Percentiles rank a stretch among this genome's conserved stretches.
Evolutionary conservation across 208 protist species (phyloP).

Genomic region (Trypanosoma caninum): DNA sequence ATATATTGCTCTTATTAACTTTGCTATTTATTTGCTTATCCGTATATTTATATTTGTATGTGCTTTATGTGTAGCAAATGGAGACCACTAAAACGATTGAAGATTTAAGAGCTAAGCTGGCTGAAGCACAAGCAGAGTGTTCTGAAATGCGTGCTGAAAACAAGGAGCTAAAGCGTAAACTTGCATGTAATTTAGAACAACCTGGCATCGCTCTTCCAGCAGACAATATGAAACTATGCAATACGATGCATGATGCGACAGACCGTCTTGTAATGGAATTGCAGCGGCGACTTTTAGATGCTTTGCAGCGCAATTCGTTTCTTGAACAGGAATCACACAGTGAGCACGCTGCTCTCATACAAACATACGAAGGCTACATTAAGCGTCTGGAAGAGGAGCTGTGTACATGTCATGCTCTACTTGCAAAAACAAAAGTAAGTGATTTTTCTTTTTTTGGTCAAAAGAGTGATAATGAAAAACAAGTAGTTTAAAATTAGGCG

Average conservation of each 20-base stretch:
- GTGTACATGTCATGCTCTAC: not conserved
- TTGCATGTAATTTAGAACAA: not conserved
- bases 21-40: not conserved
- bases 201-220: not conserved
- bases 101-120: not conserved
- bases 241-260: not conserved
- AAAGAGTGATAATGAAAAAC: not conserved
- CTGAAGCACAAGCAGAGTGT: constrained; percentile 4
- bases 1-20: too few relatives aligned
- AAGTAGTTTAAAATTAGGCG: not conserved
- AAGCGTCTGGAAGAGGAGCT: constrained; percentile 16
- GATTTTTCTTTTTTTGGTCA: not conserved
- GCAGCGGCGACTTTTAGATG: constrained; percentile 20
- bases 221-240: not conserved
- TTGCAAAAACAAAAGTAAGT: not conserved
- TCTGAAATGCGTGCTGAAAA: not conserved
- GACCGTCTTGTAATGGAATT: constrained; percentile 21
- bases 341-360: constrained; percentile 15
- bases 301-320: constrained; percentile 20
- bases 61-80: not conserved
- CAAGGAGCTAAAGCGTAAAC: not conserved
- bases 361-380: constrained; percentile 22
- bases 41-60: constrained; percentile 1
- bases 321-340: constrained; percentile 24
- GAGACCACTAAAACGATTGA: not conserved